Conservation (phyloP, 495 filamentous ascomycete genomes). For the Trichoderma asperelloides region DNA sequence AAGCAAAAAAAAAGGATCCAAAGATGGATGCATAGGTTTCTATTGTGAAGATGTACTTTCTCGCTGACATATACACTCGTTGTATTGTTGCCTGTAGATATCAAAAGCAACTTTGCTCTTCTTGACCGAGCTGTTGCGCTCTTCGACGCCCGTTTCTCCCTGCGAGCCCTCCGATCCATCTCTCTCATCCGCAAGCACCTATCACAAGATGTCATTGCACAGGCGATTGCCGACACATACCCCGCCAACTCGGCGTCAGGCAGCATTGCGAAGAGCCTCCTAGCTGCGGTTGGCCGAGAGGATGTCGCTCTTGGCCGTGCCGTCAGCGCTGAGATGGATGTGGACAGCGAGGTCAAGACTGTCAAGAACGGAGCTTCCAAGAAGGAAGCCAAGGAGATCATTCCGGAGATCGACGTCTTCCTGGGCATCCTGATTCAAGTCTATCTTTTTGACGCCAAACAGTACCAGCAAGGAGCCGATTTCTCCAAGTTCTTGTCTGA, state of each 20-base stretch:
- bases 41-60: neutral
- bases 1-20: slow-evolving; percentile 14
- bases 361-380: slow-evolving; percentile 36
- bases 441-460: slow-evolving; percentile 74
- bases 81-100: slow-evolving; percentile 47
- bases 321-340: slow-evolving; percentile 60
- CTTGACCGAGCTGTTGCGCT: slow-evolving; percentile 86
- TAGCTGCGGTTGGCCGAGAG: slow-evolving; percentile 57
- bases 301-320: slow-evolving; percentile 49
- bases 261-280: slow-evolving; percentile 56
- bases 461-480: slow-evolving; percentile 65
- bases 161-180: slow-evolving; percentile 88
- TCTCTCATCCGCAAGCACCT: slow-evolving; percentile 90
- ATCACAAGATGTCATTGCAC: slow-evolving; percentile 66
- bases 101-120: slow-evolving; percentile 84
- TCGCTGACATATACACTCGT: slow-evolving; percentile 14
- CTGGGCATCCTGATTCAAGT: slow-evolving; percentile 84
- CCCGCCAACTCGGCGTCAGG: slow-evolving; percentile 45
- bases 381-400: slow-evolving; percentile 60
- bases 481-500: slow-evolving; percentile 78
- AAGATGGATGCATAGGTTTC: neutral
- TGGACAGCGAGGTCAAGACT: slow-evolving; percentile 51
- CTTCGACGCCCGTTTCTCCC: slow-evolving; percentile 90
- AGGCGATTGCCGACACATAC: slow-evolving; percentile 76
- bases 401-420: slow-evolving; percentile 90